These are phyloP conservation scores for Ichthyophonus hoferi DNA, from an alignment of 208 protist species.

Conservation along the genomic window DNA sequence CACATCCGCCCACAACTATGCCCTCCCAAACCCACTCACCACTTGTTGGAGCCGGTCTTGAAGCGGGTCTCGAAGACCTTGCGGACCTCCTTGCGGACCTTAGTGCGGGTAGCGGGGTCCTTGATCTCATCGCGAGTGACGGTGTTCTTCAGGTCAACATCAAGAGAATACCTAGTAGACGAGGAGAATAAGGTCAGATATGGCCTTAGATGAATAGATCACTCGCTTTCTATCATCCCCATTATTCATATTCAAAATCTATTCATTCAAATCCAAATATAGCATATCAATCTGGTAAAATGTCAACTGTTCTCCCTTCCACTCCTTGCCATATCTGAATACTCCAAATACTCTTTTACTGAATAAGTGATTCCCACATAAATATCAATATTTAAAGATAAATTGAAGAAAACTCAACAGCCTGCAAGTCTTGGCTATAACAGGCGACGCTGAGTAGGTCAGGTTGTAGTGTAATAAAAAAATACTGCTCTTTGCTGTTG, in stretches of 20 bases:
- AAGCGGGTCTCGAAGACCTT: conserved; percentile 86
- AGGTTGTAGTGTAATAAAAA: too few relatives aligned
- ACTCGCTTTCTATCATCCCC: background rate
- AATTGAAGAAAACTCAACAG: too few relatives aligned
- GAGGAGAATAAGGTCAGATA: background rate
- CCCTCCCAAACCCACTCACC: conserved; percentile 53
- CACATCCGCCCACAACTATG: background rate
- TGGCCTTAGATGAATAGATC: background rate
- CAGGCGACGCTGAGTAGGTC: too few relatives aligned
- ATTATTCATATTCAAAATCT: background rate
- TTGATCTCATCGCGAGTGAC: conserved; percentile 79
- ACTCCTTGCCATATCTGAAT: conserved; percentile 23
- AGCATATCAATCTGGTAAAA: background rate
- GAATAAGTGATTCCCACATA: too few relatives aligned
- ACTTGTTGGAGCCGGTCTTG: conserved; percentile 89
- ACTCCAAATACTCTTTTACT: background rate
- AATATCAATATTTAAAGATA: too few relatives aligned
- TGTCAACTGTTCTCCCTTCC: background rate
- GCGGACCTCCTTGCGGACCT: conserved; percentile 57
- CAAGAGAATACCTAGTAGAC: conserved; percentile 49
- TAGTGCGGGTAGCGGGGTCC: conserved; percentile 69
- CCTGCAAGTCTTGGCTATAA: too few relatives aligned
- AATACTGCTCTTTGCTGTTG: too few relatives aligned
- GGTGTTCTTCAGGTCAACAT: conserved; percentile 62
- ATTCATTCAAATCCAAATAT: conserved; percentile 10